Conservation (phyloP, 257 asterid genomes). For the Penstemon barbatus region DNA sequence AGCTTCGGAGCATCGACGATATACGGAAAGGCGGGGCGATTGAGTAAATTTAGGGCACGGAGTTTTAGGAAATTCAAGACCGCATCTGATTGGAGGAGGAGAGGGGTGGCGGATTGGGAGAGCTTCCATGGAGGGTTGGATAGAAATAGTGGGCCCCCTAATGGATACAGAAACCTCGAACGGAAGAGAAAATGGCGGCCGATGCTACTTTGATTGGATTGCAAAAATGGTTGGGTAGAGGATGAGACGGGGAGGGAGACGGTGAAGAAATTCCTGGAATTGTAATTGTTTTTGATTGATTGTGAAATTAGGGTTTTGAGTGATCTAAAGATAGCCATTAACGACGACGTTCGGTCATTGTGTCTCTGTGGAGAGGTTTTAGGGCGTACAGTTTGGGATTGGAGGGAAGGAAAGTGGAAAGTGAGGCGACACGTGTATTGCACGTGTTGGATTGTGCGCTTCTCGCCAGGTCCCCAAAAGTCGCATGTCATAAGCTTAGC, state of each 20-base stretch:
- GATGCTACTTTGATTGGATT: conserved; percentile 28
- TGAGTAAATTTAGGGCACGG: conserved; percentile 46
- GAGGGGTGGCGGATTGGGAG: conserved; percentile 83
- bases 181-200: conserved; percentile 56
- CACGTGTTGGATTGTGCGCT: background rate
- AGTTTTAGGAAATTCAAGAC: conserved; percentile 46
- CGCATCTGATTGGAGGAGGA: conserved; percentile 70
- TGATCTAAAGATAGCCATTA: conserved; percentile 77
- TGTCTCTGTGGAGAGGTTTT: conserved; percentile 9
- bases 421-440: conserved; percentile 36
- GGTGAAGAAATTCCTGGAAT: conserved; percentile 47
- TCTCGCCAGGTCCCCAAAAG: background rate
- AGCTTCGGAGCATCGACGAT: conserved; percentile 36
- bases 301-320: conserved; percentile 59
- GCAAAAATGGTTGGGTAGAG: conserved; percentile 33
- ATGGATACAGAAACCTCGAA: conserved; percentile 48
- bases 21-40: conserved; percentile 34
- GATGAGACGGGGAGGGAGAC: conserved; percentile 37
- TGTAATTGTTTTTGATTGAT: conserved; percentile 33
- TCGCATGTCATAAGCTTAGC: background rate
- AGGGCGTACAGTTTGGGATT: conserved; percentile 30
- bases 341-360: conserved; percentile 38
- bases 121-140: conserved; percentile 89
- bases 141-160: conserved; percentile 66
- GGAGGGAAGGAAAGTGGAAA: conserved; percentile 8